Percentiles rank a stretch among this genome's conserved stretches.
These are phyloP conservation scores for Boletus vermiculosoides DNA, from an alignment of 768 basidiomycete species.

Conservation along the genomic window DNA sequence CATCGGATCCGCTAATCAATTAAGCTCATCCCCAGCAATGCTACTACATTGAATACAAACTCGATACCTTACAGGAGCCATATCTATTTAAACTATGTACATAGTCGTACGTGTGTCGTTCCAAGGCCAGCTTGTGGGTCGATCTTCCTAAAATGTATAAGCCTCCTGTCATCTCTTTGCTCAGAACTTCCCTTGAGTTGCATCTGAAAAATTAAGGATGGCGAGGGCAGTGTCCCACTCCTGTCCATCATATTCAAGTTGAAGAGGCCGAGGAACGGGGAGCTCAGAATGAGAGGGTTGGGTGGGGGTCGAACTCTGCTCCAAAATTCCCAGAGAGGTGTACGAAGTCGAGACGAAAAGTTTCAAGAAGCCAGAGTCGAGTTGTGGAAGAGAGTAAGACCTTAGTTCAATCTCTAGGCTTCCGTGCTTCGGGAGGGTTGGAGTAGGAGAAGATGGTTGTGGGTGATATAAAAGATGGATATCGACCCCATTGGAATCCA, in stretches of 20 bases:
- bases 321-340: conserved; percentile 47
- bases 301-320: conserved; percentile 39
- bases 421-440: conserved; percentile 45
- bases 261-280: conserved; percentile 4
- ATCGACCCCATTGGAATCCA: conserved; percentile 55
- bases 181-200: neutral
- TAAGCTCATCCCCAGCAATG: neutral
- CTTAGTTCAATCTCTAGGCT: conserved; percentile 38
- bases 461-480: conserved; percentile 59
- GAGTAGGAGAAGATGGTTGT: conserved; percentile 31
- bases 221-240: conserved; percentile 33
- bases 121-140: conserved; percentile 14
- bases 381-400: conserved; percentile 44
- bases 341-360: conserved; percentile 54
- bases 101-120: neutral
- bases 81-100: neutral
- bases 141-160: neutral
- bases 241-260: conserved; percentile 15
- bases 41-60: neutral
- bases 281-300: conserved; percentile 16
- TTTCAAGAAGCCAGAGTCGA: conserved; percentile 54
- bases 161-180: neutral
- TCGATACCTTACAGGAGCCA: neutral
- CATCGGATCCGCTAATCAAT: too few relatives aligned
- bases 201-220: conserved; percentile 21